phyloP scores from a whole-genome alignment of 2,329 filamentous ascomycete species.

The Podosphaera fusca region DNA sequence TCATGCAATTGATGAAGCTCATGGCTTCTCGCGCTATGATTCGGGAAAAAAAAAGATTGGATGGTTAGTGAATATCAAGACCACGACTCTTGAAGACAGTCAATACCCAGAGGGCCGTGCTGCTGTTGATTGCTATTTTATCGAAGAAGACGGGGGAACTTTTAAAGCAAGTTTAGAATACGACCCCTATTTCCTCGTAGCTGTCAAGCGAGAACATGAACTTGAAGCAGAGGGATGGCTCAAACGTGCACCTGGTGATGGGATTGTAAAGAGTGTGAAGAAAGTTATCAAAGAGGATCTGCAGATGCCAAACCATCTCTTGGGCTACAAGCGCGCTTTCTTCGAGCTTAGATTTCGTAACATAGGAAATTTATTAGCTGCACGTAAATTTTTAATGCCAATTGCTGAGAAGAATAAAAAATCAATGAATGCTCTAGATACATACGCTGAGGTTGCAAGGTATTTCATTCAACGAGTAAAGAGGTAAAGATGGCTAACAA shows the following conservation, averaged over 20 bases:
- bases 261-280: conserved; percentile 55
- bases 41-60: conserved; percentile 60
- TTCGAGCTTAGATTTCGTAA: conserved; percentile 73
- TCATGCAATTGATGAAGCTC: conserved; percentile 75
- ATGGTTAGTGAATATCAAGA: conserved; percentile 90
- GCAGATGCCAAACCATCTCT: conserved; percentile 80
- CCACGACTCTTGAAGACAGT: conserved; percentile 66
- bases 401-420: conserved; percentile 93
- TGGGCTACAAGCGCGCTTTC: conserved; percentile 76
- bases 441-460: conserved; percentile 89
- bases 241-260: conserved; percentile 52
- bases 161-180: conserved; percentile 96
- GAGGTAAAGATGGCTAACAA: conserved; percentile 8
- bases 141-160: conserved; percentile 58
- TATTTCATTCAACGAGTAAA: conserved; percentile 21
- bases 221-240: conserved; percentile 93
- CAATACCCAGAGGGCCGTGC: conserved; percentile 65
- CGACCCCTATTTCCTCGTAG: conserved; percentile 87
- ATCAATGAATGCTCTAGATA: conserved; percentile 90
- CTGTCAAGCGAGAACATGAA: conserved; percentile 70
- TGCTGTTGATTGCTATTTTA: conserved; percentile 91
- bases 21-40: conserved; percentile 87
- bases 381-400: conserved; percentile 63
- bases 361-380: conserved; percentile 65
- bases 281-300: conserved; percentile 82